These are phyloP conservation scores for Scytalidium sp. DNA, from an alignment of 2,329 filamentous ascomycete genomes.

Conservation along the genomic window DNA sequence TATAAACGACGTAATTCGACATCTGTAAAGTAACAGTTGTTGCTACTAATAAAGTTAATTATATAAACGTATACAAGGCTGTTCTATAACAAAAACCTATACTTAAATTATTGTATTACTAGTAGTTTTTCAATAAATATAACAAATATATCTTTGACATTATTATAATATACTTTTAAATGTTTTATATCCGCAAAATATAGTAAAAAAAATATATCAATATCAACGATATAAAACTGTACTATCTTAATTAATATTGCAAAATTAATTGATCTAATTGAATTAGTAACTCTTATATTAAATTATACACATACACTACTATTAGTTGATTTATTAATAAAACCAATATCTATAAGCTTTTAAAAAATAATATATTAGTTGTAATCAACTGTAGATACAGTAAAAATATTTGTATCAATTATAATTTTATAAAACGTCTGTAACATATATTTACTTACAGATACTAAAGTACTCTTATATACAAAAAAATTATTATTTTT, in stretches of 20 bases:
- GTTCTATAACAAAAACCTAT: slow-evolving; percentile 5
- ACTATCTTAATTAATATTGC: not conserved
- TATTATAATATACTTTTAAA: slow-evolving; percentile 5
- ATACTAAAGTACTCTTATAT: not conserved
- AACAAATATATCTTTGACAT: slow-evolving; percentile 1
- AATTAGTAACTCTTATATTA: not conserved
- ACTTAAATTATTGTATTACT: not conserved
- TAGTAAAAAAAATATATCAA: slow-evolving; percentile 7
- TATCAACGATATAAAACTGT: slow-evolving; percentile 3
- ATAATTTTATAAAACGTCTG: not conserved
- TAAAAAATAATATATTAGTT: not conserved
- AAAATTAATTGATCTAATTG: slow-evolving; percentile 1
- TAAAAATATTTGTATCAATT: not conserved
- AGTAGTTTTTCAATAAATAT: not conserved
- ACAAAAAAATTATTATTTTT: not conserved
- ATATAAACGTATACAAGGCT: not conserved
- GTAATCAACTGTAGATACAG: not conserved
- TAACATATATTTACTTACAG: not conserved
- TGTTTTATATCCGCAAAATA: slow-evolving; percentile 5
- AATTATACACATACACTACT: not conserved
- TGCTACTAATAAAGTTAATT: not conserved
- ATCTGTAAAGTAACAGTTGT: not conserved
- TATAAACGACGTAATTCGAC: slow-evolving; percentile 4
- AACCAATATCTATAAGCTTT: not conserved
- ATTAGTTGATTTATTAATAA: not conserved